A percentile compares a stretch with the other conserved stretches of the same genome.
Evolutionary conservation across 202 grass and related monocot species (phyloP).

Genomic region (Bolboschoenoplectus hybrid): DNA sequence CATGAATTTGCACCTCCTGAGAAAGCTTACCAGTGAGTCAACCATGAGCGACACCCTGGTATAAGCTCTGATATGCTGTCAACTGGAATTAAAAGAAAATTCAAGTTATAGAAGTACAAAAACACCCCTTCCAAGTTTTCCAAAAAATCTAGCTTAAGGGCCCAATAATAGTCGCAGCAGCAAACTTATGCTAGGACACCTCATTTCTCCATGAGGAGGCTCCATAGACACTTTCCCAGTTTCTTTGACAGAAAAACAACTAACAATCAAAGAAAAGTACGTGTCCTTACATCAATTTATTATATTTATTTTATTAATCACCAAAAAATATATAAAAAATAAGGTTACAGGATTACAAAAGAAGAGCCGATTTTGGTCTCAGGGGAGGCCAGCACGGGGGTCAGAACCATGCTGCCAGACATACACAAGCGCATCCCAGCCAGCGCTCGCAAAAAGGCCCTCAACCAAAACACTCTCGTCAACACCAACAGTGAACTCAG

Average conservation of each 20-base stretch:
- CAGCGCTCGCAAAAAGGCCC: slow-evolving; percentile 77
- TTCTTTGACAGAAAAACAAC: background rate
- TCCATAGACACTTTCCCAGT: slow-evolving; percentile 18
- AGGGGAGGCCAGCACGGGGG: slow-evolving; percentile 50
- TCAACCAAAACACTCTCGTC: slow-evolving; percentile 92
- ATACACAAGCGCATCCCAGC: slow-evolving; percentile 88
- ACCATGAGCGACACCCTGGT: background rate
- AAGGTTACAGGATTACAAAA: slow-evolving; percentile 27
- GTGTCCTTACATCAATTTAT: slow-evolving; percentile 12
- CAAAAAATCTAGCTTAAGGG: background rate
- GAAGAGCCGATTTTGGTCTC: background rate
- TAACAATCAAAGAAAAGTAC: background rate
- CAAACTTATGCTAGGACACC: background rate
- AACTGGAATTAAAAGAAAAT: background rate
- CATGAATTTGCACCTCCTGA: background rate
- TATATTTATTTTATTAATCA: slow-evolving; percentile 19
- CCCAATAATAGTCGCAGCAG: background rate
- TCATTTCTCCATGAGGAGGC: background rate
- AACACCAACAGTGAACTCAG: slow-evolving; percentile 77
- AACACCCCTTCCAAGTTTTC: background rate
- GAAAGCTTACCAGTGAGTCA: background rate
- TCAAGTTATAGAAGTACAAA: background rate
- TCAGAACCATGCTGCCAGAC: slow-evolving; percentile 86
- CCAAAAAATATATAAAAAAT: background rate
- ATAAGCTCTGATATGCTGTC: background rate